These are phyloP conservation scores for Mortierella sp. DNA, from an alignment of 371 early-diverging fungal species.

Conservation along the genomic window DNA sequence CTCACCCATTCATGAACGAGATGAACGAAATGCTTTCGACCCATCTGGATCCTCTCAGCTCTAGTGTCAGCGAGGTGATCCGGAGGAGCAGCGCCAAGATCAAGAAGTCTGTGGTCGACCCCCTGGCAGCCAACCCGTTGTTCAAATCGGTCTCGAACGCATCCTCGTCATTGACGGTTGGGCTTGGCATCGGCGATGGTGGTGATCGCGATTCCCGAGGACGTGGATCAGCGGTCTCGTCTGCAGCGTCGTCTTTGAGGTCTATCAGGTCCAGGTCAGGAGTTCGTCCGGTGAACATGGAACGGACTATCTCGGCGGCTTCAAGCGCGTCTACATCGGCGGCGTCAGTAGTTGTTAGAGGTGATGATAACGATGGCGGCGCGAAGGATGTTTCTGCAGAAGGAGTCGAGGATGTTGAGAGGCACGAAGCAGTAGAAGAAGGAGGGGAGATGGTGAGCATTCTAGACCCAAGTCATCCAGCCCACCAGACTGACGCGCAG, in stretches of 20 bases:
- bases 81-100: conserved; percentile 40
- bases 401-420: neutral
- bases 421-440: neutral
- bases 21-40: conserved; percentile 33
- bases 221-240: neutral
- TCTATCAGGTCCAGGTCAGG: neutral
- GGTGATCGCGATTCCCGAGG: neutral
- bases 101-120: conserved; percentile 46
- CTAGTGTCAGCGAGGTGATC: conserved; percentile 39
- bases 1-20: conserved; percentile 28
- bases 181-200: neutral
- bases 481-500: conserved; percentile 25
- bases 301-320: neutral
- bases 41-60: conserved; percentile 47
- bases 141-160: conserved; percentile 17
- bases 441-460: conserved; percentile 26
- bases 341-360: neutral
- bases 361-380: neutral
- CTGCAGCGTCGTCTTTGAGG: conserved; percentile 25
- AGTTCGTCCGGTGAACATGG: neutral
- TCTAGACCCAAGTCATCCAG: conserved; percentile 39
- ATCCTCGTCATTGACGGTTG: neutral
- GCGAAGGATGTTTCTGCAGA: neutral
- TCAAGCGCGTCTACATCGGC: conserved; percentile 6
- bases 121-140: conserved; percentile 27